Evolutionary conservation across 208 protist species (phyloP).

Genomic region (Leishmania lainsoni): DNA sequence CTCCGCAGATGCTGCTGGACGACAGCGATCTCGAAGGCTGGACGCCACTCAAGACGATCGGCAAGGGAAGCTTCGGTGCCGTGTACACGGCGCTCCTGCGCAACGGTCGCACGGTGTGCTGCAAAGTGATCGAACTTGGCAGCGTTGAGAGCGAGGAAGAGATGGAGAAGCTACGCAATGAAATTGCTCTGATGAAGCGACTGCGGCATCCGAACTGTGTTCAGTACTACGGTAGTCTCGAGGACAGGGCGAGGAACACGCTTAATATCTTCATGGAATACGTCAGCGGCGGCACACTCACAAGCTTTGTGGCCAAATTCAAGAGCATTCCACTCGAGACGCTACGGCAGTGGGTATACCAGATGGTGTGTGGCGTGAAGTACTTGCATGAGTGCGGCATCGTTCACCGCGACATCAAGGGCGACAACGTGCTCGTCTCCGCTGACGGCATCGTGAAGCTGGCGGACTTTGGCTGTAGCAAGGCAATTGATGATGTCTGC

Average conservation of each 20-base stretch:
- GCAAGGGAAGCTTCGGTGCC: constrained; percentile 87
- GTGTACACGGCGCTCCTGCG: constrained; percentile 78
- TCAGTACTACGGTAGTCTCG: constrained; percentile 88
- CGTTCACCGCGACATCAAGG: constrained; percentile 92
- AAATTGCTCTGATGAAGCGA: constrained; percentile 83
- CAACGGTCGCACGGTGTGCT: constrained; percentile 79
- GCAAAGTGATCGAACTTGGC: constrained; percentile 86
- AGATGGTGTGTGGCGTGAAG: constrained; percentile 90
- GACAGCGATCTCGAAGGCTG: constrained; percentile 75
- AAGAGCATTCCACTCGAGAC: constrained; percentile 73
- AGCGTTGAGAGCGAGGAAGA: constrained; percentile 62
- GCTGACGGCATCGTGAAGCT: constrained; percentile 89
- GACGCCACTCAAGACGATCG: constrained; percentile 72
- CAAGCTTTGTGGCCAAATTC: constrained; percentile 80
- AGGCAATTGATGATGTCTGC: constrained; percentile 83
- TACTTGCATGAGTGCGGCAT: constrained; percentile 91
- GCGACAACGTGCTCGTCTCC: constrained; percentile 90
- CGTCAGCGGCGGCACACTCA: constrained; percentile 82
- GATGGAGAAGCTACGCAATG: constrained; percentile 81
- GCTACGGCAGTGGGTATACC: constrained; percentile 84
- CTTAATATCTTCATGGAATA: constrained; percentile 95
- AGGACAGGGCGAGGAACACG: constrained; percentile 62
- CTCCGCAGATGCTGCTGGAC: constrained; percentile 41
- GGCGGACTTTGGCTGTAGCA: constrained; percentile 93
- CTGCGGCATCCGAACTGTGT: constrained; percentile 92